Percentiles rank a stretch among this genome's conserved stretches.
Conservation (phyloP, 2,329 filamentous ascomycete species). For the Xylaria sp. region DNA sequence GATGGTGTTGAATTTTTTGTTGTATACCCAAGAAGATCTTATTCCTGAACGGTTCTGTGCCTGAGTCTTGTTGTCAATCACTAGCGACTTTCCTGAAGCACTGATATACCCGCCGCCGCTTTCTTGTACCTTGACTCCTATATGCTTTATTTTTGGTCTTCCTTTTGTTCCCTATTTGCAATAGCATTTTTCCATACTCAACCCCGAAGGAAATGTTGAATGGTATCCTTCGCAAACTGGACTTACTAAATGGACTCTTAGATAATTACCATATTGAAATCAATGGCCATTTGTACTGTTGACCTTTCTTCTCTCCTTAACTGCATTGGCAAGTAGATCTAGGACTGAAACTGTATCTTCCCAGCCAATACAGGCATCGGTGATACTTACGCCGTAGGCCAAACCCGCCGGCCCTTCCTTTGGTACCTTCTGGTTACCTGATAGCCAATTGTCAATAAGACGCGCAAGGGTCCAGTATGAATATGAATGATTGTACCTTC, state of each 20-base stretch:
- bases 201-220: neutral
- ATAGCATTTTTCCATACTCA: neutral
- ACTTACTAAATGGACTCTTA: neutral
- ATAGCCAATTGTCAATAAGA: constrained; percentile 44
- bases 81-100: neutral
- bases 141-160: constrained; percentile 1
- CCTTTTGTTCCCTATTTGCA: neutral
- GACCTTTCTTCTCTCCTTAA: constrained; percentile 75
- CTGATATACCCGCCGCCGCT: neutral
- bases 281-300: constrained; percentile 45
- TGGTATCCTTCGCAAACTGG: neutral
- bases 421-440: constrained; percentile 90
- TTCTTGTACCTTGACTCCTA: constrained; percentile 12
- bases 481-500: constrained; percentile 72
- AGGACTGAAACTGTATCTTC: constrained; percentile 86
- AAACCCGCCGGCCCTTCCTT: constrained; percentile 85
- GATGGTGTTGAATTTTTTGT: neutral
- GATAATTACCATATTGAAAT: neutral
- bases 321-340: constrained; percentile 80
- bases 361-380: constrained; percentile 97
- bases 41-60: neutral
- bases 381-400: constrained; percentile 95
- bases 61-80: neutral
- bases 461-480: neutral
- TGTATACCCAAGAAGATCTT: neutral